These are phyloP conservation scores for Wickerhamiella allomyrinae DNA, from an alignment of 805 yeast genomes.

Conservation along the genomic window DNA sequence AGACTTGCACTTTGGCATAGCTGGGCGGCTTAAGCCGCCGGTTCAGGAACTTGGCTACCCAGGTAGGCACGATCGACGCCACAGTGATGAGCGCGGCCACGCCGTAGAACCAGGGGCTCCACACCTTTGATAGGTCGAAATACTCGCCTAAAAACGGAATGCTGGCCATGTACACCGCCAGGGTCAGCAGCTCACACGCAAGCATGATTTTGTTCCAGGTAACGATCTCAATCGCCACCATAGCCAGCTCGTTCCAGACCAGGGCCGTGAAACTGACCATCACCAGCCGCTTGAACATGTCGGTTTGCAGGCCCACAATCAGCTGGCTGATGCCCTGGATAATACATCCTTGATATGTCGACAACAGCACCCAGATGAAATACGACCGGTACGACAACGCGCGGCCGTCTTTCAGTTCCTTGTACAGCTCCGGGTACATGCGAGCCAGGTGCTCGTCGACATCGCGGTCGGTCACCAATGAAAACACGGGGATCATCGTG, in stretches of 20 bases:
- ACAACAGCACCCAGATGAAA: constrained; percentile 78
- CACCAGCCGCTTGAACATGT: constrained; percentile 60
- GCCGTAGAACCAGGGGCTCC: constrained; percentile 49
- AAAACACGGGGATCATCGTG: constrained; percentile 97
- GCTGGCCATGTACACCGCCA: constrained; percentile 51
- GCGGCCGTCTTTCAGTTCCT: constrained; percentile 77
- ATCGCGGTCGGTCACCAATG: constrained; percentile 80
- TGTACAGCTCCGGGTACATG: constrained; percentile 86
- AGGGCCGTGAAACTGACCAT: constrained; percentile 69
- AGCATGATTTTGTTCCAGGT: constrained; percentile 82
- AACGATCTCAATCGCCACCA: constrained; percentile 86
- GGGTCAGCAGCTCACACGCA: constrained; percentile 54
- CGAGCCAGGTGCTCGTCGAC: constrained; percentile 79
- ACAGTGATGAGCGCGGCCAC: constrained; percentile 49
- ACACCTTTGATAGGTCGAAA: constrained; percentile 54
- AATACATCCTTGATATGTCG: constrained; percentile 79
- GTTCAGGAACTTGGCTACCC: constrained; percentile 66
- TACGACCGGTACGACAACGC: constrained; percentile 78
- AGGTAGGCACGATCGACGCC: constrained; percentile 72
- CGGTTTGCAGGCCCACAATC: constrained; percentile 46
- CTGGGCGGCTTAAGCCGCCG: constrained; percentile 81
- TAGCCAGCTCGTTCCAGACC: constrained; percentile 69
- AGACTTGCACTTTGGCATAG: constrained; percentile 79
- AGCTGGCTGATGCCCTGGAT: constrained; percentile 73
- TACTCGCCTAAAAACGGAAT: constrained; percentile 82